Evolutionary conservation across 768 basidiomycete genomes (phyloP), one percentile per base, ranked within the genome.

Genomic region (Cystofilobasidium capitatum): DNA sequence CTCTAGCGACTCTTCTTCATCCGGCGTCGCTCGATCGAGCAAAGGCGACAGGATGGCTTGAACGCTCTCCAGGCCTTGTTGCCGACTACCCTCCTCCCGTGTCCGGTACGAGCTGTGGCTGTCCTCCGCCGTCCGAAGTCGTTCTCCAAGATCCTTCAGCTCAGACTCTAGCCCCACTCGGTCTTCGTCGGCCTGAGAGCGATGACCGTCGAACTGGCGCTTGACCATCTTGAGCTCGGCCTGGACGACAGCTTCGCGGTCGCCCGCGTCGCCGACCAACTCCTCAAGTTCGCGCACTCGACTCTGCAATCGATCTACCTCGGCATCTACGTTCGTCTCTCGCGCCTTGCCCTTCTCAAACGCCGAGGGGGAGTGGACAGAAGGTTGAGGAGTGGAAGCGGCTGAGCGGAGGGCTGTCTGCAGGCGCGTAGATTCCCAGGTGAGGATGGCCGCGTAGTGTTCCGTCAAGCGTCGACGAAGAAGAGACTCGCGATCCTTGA

Each of bases 371-470:
- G 5, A 9, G 51, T 8, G 31, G 51, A 16, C 20, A 14, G 31
- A n/a, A n/a, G 51, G 51, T 44, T 13, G 45, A 3, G n/a, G 58
- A 29, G 65, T 57, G 35, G 65, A 66, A 35, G 14, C 35, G 58
- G 51, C 51, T 2, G 51, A 55, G 29, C 51, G 51, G 5, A 55
- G 51, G 17, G 51, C 51, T 1, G 45, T 44, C 35, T 75, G 75
- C 7, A 78, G 65, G 26, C 77, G 71, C 20, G 74, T 71, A 9
- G 77, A 73, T 69, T 78, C 77, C 76, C 77, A 77, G 5, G 76
- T 75, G 72, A 78, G 74, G 16, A 73, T 73, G 13, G 76, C 74
- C 0, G 76, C 75, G 73, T 76, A 77, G 58, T 78, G 77, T 58
- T 78, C 77, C 72, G 75, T 77, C 58, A 78, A 65, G 49, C 69